phyloP scores from a whole-genome alignment of 2,329 filamentous ascomycete species.

The Epichloe brachyelytri region DNA sequence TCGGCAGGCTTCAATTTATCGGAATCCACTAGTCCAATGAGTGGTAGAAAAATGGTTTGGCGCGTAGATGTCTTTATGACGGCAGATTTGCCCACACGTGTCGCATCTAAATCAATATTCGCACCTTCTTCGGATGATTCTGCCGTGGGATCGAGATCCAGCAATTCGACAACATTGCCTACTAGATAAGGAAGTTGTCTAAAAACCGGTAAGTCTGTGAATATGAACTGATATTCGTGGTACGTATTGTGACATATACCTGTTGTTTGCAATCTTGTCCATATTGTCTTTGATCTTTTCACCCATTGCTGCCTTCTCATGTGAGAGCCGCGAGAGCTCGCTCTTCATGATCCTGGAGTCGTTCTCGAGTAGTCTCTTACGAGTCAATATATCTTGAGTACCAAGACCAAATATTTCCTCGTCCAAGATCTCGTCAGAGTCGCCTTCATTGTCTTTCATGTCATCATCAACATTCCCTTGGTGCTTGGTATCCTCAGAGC shows the following conservation, averaged over 20 bases:
- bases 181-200: constrained; percentile 97
- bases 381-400: constrained; percentile 87
- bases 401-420: constrained; percentile 85
- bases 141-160: constrained; percentile 90
- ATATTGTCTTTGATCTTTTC: constrained; percentile 99
- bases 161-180: constrained; percentile 92
- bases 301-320: constrained; percentile 91
- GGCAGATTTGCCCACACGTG: constrained; percentile 90
- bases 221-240: not conserved
- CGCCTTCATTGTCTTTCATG: constrained; percentile 72
- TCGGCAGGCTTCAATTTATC: constrained; percentile 91
- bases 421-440: constrained; percentile 74
- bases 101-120: constrained; percentile 96
- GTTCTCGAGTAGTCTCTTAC: constrained; percentile 87
- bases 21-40: constrained; percentile 94
- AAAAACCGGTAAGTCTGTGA: constrained; percentile 4
- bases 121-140: constrained; percentile 96
- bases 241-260: constrained; percentile 38
- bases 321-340: constrained; percentile 83
- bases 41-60: constrained; percentile 94
- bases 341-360: constrained; percentile 98
- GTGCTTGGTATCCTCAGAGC: constrained; percentile 22
- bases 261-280: constrained; percentile 98
- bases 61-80: constrained; percentile 99
- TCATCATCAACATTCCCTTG: constrained; percentile 57